A percentile compares a stretch with the other conserved stretches of the same genome.
Conservation (phyloP, 306 rosid genomes). For the Fagus crenata region DNA sequence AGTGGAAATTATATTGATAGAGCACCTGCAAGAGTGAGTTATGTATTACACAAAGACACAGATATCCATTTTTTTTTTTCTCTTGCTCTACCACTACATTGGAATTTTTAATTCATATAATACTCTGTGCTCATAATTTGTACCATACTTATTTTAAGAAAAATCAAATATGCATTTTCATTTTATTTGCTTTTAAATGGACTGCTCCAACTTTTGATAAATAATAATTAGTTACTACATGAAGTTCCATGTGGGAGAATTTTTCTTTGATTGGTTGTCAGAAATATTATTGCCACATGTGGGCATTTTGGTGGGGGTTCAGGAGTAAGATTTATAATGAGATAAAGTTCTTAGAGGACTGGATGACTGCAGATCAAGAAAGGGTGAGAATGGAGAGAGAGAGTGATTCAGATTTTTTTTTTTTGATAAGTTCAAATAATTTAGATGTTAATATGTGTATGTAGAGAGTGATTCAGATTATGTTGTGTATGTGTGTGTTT, state of each 20-base stretch:
- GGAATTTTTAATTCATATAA: neutral
- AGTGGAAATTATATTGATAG: slow-evolving; percentile 3
- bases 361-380: neutral
- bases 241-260: neutral
- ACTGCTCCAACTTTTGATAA: neutral
- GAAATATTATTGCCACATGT: too few relatives aligned
- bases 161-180: neutral
- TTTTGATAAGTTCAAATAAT: too few relatives aligned
- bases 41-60: neutral
- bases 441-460: too few relatives aligned
- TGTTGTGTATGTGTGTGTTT: neutral
- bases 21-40: neutral
- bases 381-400: neutral
- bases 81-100: neutral
- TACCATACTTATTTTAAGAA: neutral
- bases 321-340: too few relatives aligned
- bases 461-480: neutral
- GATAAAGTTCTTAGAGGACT: neutral
- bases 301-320: too few relatives aligned
- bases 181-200: neutral
- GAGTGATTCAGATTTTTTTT: neutral
- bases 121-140: neutral
- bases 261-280: too few relatives aligned
- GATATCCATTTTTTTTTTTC: neutral
- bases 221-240: neutral